A percentile compares a stretch with the other conserved stretches of the same genome.
Evolutionary conservation across 2,329 filamentous ascomycete species (phyloP).

Genomic region (Colletotrichum spinosum): DNA sequence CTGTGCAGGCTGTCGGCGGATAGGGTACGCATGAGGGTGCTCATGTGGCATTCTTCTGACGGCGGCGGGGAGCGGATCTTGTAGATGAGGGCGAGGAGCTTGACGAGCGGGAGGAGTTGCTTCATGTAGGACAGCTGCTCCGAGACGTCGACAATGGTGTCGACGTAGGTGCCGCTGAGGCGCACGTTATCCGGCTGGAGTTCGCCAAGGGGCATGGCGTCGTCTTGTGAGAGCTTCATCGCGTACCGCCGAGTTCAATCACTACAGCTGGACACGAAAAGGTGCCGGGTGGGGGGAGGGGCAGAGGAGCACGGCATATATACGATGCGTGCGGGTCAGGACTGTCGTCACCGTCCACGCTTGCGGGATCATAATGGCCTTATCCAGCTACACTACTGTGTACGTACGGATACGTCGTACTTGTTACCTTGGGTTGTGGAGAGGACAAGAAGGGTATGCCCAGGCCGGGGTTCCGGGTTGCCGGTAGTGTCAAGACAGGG

Average conservation of each 20-base stretch:
- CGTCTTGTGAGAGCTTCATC: constrained; percentile 23
- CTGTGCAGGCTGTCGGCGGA: constrained; percentile 31
- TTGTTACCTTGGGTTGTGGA: background rate
- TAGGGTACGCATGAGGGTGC: constrained; percentile 47
- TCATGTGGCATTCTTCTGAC: constrained; percentile 44
- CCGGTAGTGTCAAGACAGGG: constrained; percentile 22
- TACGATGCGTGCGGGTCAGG: background rate
- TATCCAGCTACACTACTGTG: background rate
- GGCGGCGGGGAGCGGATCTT: constrained; percentile 43
- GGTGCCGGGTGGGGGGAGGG: background rate
- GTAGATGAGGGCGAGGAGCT: constrained; percentile 49
- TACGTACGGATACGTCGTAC: background rate
- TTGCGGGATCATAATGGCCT: constrained; percentile 25
- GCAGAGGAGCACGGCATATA: constrained; percentile 18
- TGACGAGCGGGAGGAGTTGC: constrained; percentile 47
- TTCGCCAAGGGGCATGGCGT: constrained; percentile 21
- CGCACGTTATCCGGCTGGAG: constrained; percentile 27
- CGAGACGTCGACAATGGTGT: constrained; percentile 46
- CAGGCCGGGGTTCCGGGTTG: constrained; percentile 18
- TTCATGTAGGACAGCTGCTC: constrained; percentile 46
- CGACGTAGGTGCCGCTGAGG: constrained; percentile 38
- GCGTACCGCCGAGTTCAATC: background rate
- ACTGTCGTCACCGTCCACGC: constrained; percentile 23
- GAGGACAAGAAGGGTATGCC: background rate
- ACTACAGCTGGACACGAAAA: background rate